Base-by-base conservation (phyloP, 1,139 yeast species). In the Debaryomycetaceae sp. region DNA sequence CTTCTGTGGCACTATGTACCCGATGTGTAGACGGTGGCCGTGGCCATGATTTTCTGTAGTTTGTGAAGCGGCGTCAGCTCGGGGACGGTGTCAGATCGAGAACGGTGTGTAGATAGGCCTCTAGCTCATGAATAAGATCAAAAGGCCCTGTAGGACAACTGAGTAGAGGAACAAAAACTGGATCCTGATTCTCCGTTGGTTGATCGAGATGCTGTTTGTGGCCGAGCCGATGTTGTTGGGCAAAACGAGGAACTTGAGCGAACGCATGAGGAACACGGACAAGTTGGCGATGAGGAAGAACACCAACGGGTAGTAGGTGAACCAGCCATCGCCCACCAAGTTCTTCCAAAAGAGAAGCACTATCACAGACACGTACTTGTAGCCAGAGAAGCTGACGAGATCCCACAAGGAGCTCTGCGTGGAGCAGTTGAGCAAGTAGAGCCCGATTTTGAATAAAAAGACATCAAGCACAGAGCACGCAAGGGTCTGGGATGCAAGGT, bases 111-210 rank as follows among this genome's bases (percentile, higher is more conserved):
- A n/a, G n/a, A n/a, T n/a, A n/a, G n/a, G n/a, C n/a, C 48, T 63
- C 44, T 61, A 54, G 43, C 69, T 62, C 73, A 69, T 67, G 42
- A 64, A 67, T 26, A 66, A 53, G 39, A 67, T 61, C 24, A 69
- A 59, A 35, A 69, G 47, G 2, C 86, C 78, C 66, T 92, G 98
- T 53, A 89, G 73, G 22, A 87, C 74, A 54, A 89, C 89, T 8
- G 96, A 82, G 64, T 92, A 92, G 34, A 86, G 72, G 57, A 92
- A 89, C 52, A 92, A 70, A 59, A 88, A 91, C 57, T 88, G 92
- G 48, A 88, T 83, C 48, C 97, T 80, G 40, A 88, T 79, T 59
- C 88, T 84, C 50, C 94, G 76, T 52, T 87, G 88, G 36, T 79
- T 78, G 38, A 81, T 78, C 40, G 82, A 75, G 47, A 80, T 68